Evolutionary conservation across 805 yeast genomes (phyloP).

Genomic region (Yarrowia sp.): DNA sequence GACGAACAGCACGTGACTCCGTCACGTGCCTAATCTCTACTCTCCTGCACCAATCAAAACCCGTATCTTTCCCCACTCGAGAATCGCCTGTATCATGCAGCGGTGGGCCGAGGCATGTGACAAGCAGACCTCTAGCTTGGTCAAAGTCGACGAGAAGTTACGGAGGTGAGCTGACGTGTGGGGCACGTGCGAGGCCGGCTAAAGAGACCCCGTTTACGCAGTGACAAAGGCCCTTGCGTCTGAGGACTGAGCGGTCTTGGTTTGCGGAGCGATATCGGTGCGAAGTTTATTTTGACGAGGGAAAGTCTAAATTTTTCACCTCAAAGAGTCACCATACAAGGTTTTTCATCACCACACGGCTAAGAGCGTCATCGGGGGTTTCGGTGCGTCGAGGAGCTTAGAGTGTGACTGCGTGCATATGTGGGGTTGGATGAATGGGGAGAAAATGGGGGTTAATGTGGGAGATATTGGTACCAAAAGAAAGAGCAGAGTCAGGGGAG

Average conservation of each 20-base stretch:
- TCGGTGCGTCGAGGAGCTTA: constrained; percentile 22
- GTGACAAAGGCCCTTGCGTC: constrained; percentile 13
- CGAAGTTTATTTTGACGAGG: background rate
- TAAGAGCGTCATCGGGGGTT: constrained; percentile 1
- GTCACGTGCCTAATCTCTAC: background rate
- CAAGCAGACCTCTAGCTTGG: background rate
- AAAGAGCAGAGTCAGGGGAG: background rate
- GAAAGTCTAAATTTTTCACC: background rate
- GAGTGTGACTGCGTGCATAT: constrained; percentile 8
- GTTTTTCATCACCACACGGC: background rate
- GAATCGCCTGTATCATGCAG: constrained; percentile 10
- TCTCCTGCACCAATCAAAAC: constrained; percentile 4
- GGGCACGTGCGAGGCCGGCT: background rate
- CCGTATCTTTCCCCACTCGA: background rate
- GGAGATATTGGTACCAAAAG: background rate
- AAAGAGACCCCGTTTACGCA: background rate
- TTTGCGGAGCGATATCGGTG: constrained; percentile 11
- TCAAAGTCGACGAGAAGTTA: background rate
- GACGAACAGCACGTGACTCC: background rate
- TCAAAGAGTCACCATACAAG: background rate
- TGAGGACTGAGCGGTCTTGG: background rate
- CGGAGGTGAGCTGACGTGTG: background rate
- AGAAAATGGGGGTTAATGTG: too few species aligned
- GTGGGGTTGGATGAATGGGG: background rate
- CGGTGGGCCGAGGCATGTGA: constrained; percentile 22